Evolutionary conservation across 306 rosid genomes (phyloP).

Genomic region (Corylus americana): DNA sequence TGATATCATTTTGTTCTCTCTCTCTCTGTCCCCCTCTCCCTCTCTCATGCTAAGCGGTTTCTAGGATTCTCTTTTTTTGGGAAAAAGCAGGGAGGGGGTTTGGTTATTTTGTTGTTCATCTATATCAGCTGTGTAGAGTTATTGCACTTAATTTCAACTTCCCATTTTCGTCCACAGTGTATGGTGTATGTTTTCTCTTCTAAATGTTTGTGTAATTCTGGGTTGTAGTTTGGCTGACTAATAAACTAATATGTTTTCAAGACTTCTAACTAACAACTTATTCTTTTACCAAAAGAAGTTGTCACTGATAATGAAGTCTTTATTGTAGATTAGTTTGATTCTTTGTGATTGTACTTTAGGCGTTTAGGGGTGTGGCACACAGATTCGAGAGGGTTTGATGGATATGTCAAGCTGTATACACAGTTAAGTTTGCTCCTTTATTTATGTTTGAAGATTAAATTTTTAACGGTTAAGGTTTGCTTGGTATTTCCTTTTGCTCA

Average conservation of each 20-base stretch:
- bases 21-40: too few relatives aligned
- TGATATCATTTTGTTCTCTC: not conserved
- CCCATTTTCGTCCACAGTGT: not conserved
- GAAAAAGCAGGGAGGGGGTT: too few relatives aligned
- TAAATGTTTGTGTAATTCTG: too few relatives aligned
- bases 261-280: not conserved
- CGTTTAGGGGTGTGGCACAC: not conserved
- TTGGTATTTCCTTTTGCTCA: not conserved
- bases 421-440: not conserved
- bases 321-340: not conserved
- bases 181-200: not conserved
- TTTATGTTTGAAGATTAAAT: not conserved
- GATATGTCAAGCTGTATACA: not conserved
- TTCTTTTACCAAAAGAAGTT: not conserved
- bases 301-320: not conserved
- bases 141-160: not conserved
- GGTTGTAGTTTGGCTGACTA: not conserved
- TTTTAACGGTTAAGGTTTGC: not conserved
- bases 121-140: not conserved
- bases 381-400: too few relatives aligned
- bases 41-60: too few relatives aligned
- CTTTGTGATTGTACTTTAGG: not conserved
- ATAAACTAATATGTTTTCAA: not conserved
- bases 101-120: not conserved
- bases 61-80: too few relatives aligned